Base-by-base conservation (phyloP, 495 filamentous ascomycete genomes). In the Tuber calosporum region DNA sequence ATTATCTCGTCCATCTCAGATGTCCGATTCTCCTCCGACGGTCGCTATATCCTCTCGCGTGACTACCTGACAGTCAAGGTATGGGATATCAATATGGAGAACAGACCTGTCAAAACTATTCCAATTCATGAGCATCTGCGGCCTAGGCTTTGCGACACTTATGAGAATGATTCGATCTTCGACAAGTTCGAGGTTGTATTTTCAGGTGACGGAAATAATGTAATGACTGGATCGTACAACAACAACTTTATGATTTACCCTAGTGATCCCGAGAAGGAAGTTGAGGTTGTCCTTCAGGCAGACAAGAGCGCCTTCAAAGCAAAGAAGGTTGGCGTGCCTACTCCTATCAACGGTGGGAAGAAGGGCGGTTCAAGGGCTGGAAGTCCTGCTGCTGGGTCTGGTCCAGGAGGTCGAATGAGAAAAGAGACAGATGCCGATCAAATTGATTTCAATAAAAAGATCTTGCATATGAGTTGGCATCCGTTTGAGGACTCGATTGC, bases 231-330 rank as follows among this genome's bases (percentile, higher is more conserved):
- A 78, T 96, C 92, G 82, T 99, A 99, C 86, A 99, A 99, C 88
- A 99, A 99, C 85, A 99, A 99, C 85, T 99, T 99, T 86, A 99
- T 99, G 95, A 99, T 99, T 79, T 99, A 99, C 84, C 95, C 95
- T 1, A 95, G 94, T 42, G 94, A 97, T 78, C 92, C 93, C 8
- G 90, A 93, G 75, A 94, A 94, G 84, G 96, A 99, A 81, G 94
- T 94, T 8, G 95, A 99, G 84, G 93, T 99, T 66, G 95, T 99
- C 67, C 84, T 99, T 73, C 95, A 99, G 84, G 95, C 95, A 34
- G 95, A 99, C 83, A 99, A 99, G 84, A 96, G 93, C 45, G 95
- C 95, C 22, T 99, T 99, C 87, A 99, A 99, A 85, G 96, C 96
- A 30, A 99, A 99, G 89, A 99, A 98, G 85, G 94, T 99, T 73